Evolutionary conservation across 495 filamentous ascomycete species (phyloP).

Genomic region (Aspergillus leporis): DNA sequence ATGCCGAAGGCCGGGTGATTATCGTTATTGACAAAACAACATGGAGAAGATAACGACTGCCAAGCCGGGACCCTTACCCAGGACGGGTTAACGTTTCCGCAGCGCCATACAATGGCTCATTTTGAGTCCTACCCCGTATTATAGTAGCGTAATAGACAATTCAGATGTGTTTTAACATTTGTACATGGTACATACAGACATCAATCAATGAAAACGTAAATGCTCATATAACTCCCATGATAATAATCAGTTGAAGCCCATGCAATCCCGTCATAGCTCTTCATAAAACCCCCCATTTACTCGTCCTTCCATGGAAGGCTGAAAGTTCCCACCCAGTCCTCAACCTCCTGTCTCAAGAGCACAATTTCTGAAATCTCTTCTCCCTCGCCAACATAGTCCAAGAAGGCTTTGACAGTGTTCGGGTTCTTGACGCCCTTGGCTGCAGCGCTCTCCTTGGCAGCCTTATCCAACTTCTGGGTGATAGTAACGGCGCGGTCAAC

Average conservation of each 20-base stretch:
- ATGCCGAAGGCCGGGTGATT: too few species aligned
- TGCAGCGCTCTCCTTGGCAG: conserved; percentile 72
- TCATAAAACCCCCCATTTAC: conserved; percentile 24
- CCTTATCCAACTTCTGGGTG: conserved; percentile 79
- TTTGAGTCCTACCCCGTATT: background rate
- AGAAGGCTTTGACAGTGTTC: conserved; percentile 77
- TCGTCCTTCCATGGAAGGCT: conserved; percentile 76
- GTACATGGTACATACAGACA: conserved; percentile 14
- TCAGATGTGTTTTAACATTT: conserved; percentile 21
- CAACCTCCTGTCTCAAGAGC: conserved; percentile 82
- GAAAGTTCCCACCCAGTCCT: conserved; percentile 94
- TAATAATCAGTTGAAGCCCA: background rate
- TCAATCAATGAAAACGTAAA: conserved; percentile 5
- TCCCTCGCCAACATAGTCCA: conserved; percentile 79
- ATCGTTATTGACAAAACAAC: too few species aligned
- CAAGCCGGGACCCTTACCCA: background rate
- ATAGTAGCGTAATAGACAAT: background rate
- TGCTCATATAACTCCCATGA: background rate
- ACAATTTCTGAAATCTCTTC: conserved; percentile 84
- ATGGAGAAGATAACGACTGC: too few species aligned
- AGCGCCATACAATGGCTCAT: conserved; percentile 1
- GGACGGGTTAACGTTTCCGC: background rate
- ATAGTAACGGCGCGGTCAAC: conserved; percentile 90
- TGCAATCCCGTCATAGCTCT: background rate
- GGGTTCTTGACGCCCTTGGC: conserved; percentile 76